phyloP scores from a whole-genome alignment of 129 eudicot species.

The Glebionis coronaria region DNA sequence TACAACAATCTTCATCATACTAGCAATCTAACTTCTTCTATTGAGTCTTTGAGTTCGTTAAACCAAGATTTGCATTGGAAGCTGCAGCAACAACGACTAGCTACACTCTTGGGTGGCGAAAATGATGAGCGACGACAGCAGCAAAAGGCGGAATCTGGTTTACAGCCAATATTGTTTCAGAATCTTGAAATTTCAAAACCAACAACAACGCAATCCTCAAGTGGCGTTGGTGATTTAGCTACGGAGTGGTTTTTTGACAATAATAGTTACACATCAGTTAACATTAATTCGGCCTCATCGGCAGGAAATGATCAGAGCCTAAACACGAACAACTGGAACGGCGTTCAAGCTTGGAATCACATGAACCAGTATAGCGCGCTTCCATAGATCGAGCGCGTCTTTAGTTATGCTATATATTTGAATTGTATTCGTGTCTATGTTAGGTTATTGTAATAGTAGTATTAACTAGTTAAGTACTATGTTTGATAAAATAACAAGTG shows the following conservation, averaged over 20 bases:
- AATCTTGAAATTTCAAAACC: constrained; percentile 55
- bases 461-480: too few species aligned
- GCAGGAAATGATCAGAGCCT: constrained; percentile 38
- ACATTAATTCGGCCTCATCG: constrained; percentile 26
- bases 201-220: constrained; percentile 12
- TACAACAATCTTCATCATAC: constrained; percentile 19
- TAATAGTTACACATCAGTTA: constrained; percentile 33
- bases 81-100: constrained; percentile 75
- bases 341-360: constrained; percentile 56
- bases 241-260: constrained; percentile 66
- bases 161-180: constrained; percentile 67
- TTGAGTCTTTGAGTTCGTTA: constrained; percentile 76
- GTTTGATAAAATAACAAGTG: too few species aligned
- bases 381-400: constrained; percentile 18
- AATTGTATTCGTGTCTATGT: not conserved
- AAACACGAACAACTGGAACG: constrained; percentile 44
- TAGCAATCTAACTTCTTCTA: constrained; percentile 43
- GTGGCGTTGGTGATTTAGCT: constrained; percentile 26
- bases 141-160: constrained; percentile 16
- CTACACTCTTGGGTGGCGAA: constrained; percentile 52
- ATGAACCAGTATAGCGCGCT: constrained; percentile 37
- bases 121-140: constrained; percentile 25
- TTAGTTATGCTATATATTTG: not conserved
- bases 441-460: too few species aligned
- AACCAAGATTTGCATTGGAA: constrained; percentile 96